Evolutionary conservation across 768 basidiomycete genomes (phyloP).

Genomic region (Psilocybe sp.): DNA sequence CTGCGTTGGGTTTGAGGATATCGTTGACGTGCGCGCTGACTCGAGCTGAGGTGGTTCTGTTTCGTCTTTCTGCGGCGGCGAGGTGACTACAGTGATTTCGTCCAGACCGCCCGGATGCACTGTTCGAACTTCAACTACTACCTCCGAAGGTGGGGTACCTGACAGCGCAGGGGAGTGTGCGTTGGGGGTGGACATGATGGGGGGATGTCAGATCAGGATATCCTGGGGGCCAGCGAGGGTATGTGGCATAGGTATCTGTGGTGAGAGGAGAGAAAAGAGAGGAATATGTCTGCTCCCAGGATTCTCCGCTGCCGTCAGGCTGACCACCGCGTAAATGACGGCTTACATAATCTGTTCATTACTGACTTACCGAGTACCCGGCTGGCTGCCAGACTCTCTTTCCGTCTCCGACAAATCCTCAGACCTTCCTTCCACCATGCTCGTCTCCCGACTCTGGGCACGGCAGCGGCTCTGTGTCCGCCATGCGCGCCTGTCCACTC

Average conservation of each 20-base stretch:
- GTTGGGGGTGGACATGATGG: background rate
- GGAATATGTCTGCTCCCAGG: background rate
- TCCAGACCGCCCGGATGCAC: no score
- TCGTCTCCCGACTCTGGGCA: slow-evolving; percentile 19
- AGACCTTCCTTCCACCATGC: slow-evolving; percentile 9
- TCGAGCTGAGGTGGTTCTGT: slow-evolving; percentile 12
- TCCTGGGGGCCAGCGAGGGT: background rate
- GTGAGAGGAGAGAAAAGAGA: background rate
- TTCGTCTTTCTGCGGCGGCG: slow-evolving; percentile 17
- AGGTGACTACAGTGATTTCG: no score
- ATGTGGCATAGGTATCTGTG: background rate
- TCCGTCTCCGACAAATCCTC: slow-evolving; percentile 4
- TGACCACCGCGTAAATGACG: background rate
- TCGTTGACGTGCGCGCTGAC: slow-evolving; percentile 32
- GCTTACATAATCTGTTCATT: slow-evolving; percentile 3
- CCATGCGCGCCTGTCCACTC: slow-evolving; percentile 20
- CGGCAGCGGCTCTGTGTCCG: slow-evolving; percentile 12
- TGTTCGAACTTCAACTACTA: no score
- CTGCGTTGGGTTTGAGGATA: slow-evolving; percentile 35
- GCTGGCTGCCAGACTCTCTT: background rate
- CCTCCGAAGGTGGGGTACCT: background rate
- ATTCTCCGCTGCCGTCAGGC: background rate
- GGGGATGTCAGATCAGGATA: background rate
- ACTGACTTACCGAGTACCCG: background rate
- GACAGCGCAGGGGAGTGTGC: background rate